Evolutionary conservation across 306 rosid genomes (phyloP).

Genomic region (Hippophae rhamnoides): DNA sequence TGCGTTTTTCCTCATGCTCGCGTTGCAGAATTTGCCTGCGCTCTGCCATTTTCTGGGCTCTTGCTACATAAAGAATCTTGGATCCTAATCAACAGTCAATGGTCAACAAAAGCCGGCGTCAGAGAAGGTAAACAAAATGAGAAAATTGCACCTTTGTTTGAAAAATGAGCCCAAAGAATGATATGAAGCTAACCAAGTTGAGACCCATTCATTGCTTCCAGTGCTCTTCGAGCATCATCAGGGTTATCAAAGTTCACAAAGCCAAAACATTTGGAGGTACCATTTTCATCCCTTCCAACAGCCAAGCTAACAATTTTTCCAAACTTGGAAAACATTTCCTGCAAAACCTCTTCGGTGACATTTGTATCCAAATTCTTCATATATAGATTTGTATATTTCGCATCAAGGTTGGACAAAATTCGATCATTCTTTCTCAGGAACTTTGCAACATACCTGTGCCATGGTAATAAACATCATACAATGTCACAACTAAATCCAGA

Average conservation of each 20-base stretch:
- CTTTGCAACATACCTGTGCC: conserved; percentile 62
- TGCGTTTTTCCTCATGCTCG: conserved; percentile 70
- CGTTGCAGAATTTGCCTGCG: conserved; percentile 60
- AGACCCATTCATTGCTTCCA: conserved; percentile 62
- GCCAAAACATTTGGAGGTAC: conserved; percentile 69
- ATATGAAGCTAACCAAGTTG: conserved; percentile 44
- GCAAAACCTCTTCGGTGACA: conserved; percentile 46
- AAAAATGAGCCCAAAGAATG: conserved; percentile 11
- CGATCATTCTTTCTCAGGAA: conserved; percentile 64
- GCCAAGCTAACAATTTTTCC: conserved; percentile 65
- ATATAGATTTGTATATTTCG: conserved; percentile 64
- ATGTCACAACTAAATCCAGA: background rate
- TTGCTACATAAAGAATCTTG: conserved; percentile 64
- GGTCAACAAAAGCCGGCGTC: conserved; percentile 8
- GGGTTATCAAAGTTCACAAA: conserved; percentile 65
- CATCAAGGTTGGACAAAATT: conserved; percentile 38
- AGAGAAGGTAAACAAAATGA: conserved; percentile 3
- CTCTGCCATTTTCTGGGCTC: conserved; percentile 84
- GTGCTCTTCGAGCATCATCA: conserved; percentile 65
- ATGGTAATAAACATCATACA: conserved; percentile 8
- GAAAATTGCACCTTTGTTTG: conserved; percentile 3
- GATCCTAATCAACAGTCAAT: conserved; percentile 38
- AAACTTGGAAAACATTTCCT: conserved; percentile 51
- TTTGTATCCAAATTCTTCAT: conserved; percentile 69
- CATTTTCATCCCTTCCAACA: conserved; percentile 49